Base-by-base conservation (phyloP, 202 grass and related monocot species). In the Eragrostis tef region DNA sequence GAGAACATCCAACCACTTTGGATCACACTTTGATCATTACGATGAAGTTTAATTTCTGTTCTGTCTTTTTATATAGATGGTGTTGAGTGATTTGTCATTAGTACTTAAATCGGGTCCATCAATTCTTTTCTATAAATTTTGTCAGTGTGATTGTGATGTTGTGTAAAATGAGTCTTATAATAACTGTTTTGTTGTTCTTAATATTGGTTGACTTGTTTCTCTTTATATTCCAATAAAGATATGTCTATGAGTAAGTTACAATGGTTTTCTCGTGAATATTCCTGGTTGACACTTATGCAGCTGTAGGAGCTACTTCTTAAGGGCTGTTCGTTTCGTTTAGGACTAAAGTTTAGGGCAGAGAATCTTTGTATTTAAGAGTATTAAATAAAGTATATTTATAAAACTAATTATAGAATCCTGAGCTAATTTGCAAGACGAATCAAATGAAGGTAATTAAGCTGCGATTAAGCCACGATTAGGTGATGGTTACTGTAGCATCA, bases 181-280 rank as follows among this genome's bases (percentile, higher is more conserved):
- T 16, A 20, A 34, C 49, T 16, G 0, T 26, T 39, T 45, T 44
- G 16, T 81, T 57, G 54, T 24, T 20, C 54, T 3, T 58, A 21
- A 11, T 58, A 9, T 24, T 49, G 9, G 17, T 10, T 53, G 50
- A 53, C 50, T 14, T 49, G 47, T 11, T 4, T 49, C 11, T 14
- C 69, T 52, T 70, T 45, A 45, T 80, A 6, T 41, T 45, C 17
- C 44, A 58, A n/a, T 57, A 7, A 67, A 53, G 27, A 54, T 48
- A 36, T 34, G 15, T 70, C 53, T 42, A 70, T 85, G 13, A 59
- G 59, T 6, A 31, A 79, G n/a, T 66, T 86, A 57, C 44, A 64
- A 48, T 56, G 46, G 19, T 16, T 79, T 84, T 39, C 73, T 5
- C 41, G 63, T 46, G 58, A 43, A 21, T 29, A 59, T 85, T 79